phyloP scores from a whole-genome alignment of 495 filamentous ascomycete species.

The Penicillium salamii region DNA sequence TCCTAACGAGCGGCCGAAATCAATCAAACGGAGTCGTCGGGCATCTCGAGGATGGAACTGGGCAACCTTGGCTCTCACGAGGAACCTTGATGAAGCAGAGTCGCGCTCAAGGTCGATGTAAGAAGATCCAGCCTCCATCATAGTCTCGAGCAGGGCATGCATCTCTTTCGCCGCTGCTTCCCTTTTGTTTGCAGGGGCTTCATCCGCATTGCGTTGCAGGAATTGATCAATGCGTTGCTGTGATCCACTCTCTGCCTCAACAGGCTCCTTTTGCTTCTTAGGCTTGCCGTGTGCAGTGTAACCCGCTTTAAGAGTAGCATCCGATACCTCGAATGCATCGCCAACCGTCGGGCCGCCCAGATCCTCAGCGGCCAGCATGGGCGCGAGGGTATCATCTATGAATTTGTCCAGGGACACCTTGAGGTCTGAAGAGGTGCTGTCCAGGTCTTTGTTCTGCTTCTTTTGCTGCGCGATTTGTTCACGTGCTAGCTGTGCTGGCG shows the following conservation, averaged over 20 bases:
- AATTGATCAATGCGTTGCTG: conserved; percentile 76
- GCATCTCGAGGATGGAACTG: conserved; percentile 86
- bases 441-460: conserved; percentile 52
- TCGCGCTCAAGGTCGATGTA: conserved; percentile 73
- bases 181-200: conserved; percentile 50
- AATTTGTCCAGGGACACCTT: conserved; percentile 67
- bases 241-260: conserved; percentile 41
- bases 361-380: conserved; percentile 84
- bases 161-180: conserved; percentile 65
- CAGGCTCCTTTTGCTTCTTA: conserved; percentile 54
- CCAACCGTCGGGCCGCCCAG: conserved; percentile 83
- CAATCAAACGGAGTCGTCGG: conserved; percentile 67
- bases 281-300: conserved; percentile 70
- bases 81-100: conserved; percentile 76
- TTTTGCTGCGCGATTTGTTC: conserved; percentile 58
- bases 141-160: conserved; percentile 59
- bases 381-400: conserved; percentile 66
- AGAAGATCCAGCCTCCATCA: conserved; percentile 59
- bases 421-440: conserved; percentile 54
- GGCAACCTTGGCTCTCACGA: conserved; percentile 80
- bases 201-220: conserved; percentile 48
- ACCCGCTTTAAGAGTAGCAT: conserved; percentile 59
- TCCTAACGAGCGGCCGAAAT: conserved; percentile 80
- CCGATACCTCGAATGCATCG: conserved; percentile 62
- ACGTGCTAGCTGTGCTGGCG: conserved; percentile 55